Percentiles rank a stretch among this genome's conserved stretches.
phyloP scores from a whole-genome alignment of 202 grass and related monocot genomes.

The Eragrostis tef region DNA sequence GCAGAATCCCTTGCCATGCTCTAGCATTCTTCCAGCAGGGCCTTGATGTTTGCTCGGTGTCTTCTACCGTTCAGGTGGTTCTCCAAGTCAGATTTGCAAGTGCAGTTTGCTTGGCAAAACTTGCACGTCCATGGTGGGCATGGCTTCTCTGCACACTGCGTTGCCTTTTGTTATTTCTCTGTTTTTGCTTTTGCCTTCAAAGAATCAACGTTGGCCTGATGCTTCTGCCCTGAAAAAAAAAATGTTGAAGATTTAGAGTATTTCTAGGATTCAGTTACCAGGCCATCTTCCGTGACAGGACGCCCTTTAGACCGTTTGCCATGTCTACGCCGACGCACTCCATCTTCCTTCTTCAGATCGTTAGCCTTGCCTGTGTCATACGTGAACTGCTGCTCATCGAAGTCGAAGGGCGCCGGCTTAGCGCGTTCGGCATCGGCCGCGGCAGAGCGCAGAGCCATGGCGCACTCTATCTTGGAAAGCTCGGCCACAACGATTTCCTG shows the following conservation, averaged over 20 bases:
- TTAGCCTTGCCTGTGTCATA: neutral
- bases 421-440: neutral
- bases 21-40: conserved; percentile 34
- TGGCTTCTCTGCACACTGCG: neutral
- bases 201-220: neutral
- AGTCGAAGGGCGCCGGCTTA: neutral
- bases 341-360: too few species aligned
- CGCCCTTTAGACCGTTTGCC: conserved; percentile 2
- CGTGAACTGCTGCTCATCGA: neutral
- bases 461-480: conserved; percentile 45
- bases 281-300: neutral
- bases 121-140: conserved; percentile 3
- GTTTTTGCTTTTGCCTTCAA: conserved; percentile 10
- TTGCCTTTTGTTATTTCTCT: conserved; percentile 8
- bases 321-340: neutral
- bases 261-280: neutral
- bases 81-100: conserved; percentile 25
- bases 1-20: neutral
- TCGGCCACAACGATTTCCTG: conserved; percentile 47
- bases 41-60: conserved; percentile 33
- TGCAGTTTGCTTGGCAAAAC: conserved; percentile 38
- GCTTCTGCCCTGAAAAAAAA: conserved; percentile 41
- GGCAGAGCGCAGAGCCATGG: conserved; percentile 22
- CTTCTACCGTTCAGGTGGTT: conserved; percentile 28
- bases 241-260: conserved; percentile 1